These are phyloP conservation scores for Cladophialophora immunda DNA, from an alignment of 2,329 filamentous ascomycete genomes.

Conservation along the genomic window DNA sequence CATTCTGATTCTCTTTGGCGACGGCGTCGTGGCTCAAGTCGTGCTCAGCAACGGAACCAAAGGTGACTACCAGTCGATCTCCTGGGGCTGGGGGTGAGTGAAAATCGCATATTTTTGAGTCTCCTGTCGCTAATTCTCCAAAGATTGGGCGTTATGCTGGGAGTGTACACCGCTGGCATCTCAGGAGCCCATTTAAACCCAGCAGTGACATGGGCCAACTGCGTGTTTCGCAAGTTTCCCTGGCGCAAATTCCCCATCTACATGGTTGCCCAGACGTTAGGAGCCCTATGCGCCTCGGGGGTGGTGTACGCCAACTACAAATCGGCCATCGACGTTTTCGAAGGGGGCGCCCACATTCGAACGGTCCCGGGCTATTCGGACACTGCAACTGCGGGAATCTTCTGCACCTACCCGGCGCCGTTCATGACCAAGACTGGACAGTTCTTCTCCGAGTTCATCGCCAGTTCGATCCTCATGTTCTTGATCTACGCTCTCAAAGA, in stretches of 20 bases:
- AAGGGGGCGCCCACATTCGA: constrained; percentile 48
- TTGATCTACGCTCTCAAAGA: constrained; percentile 73
- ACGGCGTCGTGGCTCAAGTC: constrained; percentile 71
- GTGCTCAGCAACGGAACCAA: constrained; percentile 61
- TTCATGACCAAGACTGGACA: constrained; percentile 72
- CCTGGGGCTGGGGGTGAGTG: constrained; percentile 59
- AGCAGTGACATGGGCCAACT: constrained; percentile 72
- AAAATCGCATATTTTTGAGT: neutral
- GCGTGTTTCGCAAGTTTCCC: constrained; percentile 68
- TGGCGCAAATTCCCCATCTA: constrained; percentile 76
- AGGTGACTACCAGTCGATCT: constrained; percentile 61
- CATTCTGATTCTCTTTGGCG: constrained; percentile 73
- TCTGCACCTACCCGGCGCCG: constrained; percentile 72
- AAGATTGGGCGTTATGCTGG: constrained; percentile 73
- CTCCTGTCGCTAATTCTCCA: constrained; percentile 27
- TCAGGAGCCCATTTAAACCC: constrained; percentile 72
- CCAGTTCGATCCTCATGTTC: constrained; percentile 74
- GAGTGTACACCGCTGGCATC: constrained; percentile 67
- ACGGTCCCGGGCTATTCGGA: constrained; percentile 65
- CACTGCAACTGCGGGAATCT: constrained; percentile 73
- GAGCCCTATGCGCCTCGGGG: constrained; percentile 69
- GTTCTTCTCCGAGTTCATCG: constrained; percentile 77
- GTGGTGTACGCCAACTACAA: constrained; percentile 72
- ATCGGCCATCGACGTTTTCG: constrained; percentile 65
- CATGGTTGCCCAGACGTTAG: constrained; percentile 70